phyloP scores from a whole-genome alignment of 768 basidiomycete genomes.

The Pleurotus citrinopileatus region DNA sequence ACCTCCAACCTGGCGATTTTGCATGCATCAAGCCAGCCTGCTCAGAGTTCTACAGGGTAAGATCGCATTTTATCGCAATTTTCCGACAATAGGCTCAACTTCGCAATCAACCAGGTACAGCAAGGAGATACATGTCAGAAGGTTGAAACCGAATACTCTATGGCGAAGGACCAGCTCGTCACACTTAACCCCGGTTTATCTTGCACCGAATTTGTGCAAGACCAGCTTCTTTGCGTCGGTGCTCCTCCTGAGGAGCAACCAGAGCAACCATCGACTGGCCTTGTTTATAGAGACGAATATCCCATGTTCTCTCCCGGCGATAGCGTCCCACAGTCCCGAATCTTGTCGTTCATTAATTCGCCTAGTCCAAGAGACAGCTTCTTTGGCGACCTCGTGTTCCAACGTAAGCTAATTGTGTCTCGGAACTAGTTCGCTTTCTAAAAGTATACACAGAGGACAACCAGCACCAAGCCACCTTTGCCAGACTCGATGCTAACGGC shows the following conservation, averaged over 20 bases:
- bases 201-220: background rate
- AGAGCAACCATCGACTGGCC: background rate
- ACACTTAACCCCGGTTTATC: background rate
- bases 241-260: background rate
- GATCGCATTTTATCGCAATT: background rate
- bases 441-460: background rate
- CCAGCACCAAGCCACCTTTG: constrained; percentile 7
- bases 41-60: constrained; percentile 7
- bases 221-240: background rate
- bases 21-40: constrained; percentile 5
- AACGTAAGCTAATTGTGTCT: background rate
- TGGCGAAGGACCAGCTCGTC: background rate
- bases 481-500: constrained; percentile 2
- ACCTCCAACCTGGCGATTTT: constrained; percentile 6
- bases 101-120: background rate
- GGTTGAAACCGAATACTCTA: background rate
- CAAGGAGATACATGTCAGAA: background rate
- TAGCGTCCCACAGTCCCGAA: background rate
- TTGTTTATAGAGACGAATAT: background rate
- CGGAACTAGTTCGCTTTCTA: background rate
- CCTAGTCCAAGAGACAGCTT: background rate
- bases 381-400: constrained; percentile 7
- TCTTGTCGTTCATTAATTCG: constrained; percentile 4
- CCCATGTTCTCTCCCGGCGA: constrained; percentile 3
- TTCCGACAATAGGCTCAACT: too few relatives aligned